Evolutionary conservation across 2,329 filamentous ascomycete species (phyloP), one percentile per base, ranked within the genome.

Genomic region (Aureobasidium lini): DNA sequence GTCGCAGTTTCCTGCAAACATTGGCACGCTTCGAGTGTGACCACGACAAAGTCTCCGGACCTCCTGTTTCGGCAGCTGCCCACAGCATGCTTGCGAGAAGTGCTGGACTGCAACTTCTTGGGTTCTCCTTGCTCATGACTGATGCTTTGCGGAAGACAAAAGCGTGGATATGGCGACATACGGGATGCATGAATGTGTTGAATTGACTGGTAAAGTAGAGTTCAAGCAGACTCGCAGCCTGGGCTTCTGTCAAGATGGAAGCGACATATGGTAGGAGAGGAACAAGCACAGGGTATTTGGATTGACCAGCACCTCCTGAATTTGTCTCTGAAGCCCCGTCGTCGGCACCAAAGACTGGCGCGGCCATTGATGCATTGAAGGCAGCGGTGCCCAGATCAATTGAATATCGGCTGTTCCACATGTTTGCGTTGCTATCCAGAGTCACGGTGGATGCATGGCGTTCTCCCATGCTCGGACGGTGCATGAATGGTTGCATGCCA

Each of bases 151-250:
- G 57, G 40, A 59, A 59, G 13, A 59, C 47, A 37, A 52, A 59
- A 9, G 57, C 57, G 46, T 59, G 57, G 8, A 59, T 31, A 31
- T 59, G 57, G n/a, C 47, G 47, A 31, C 57, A 59, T 16, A 59
- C 57, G 15, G 57, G 57, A 34, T 59, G 57, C 57, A 59, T 59
- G 32, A 52, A 52, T 1, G 57, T 59, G 57, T 59, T 59, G 57
- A 59, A 59, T 47, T 59, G 57, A 16, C 57, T 59, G 28, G 57
- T 42, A 15, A 59, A 59, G 40, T 59, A 59, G 9, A 59, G 57
- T 10, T 59, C 57, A 40, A 59, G 57, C 18, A 59, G 40, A 34
- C 39, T 59, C 6, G 37, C 37, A 29, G 57, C 57, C 32, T 59
- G 57, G 9, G 57, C n/a, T 18, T 59, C 57, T 4, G 57, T 52